Conservation (phyloP, 805 yeast species). For the Saccharomycopsis fermentans region DNA sequence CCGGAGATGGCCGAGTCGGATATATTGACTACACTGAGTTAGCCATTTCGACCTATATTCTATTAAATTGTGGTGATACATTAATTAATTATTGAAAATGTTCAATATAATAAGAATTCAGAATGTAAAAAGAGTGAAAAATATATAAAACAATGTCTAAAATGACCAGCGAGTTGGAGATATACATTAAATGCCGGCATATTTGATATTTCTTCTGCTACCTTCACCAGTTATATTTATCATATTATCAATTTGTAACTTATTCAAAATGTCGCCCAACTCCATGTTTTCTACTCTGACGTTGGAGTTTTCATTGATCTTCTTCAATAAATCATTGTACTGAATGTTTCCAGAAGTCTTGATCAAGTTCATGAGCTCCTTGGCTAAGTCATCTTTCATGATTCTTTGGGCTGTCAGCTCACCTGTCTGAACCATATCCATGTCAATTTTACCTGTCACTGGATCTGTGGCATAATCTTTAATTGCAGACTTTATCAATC, state of each 20-base stretch:
- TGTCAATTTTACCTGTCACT: constrained; percentile 88
- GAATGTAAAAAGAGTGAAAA: no score
- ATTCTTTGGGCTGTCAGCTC: constrained; percentile 80
- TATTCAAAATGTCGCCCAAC: constrained; percentile 53
- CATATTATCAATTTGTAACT: constrained; percentile 63
- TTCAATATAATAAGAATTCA: no score
- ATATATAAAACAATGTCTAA: no score
- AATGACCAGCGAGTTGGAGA: no score
- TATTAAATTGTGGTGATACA: no score
- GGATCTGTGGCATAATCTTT: constrained; percentile 99
- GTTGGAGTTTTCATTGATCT: constrained; percentile 56
- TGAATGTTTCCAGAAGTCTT: constrained; percentile 41
- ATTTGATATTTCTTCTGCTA: constrained; percentile 36
- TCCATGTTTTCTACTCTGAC: constrained; percentile 62
- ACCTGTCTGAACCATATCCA: constrained; percentile 96
- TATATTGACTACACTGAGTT: no score
- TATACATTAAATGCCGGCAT: background rate
- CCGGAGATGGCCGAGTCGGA: no score
- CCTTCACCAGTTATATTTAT: constrained; percentile 64
- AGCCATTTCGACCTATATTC: no score
- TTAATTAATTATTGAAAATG: no score
- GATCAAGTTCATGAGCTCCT: constrained; percentile 46
- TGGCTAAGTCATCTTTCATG: constrained; percentile 59
- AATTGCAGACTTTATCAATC: constrained; percentile 86
- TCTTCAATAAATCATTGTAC: constrained; percentile 48